phyloP scores from a whole-genome alignment of 345 rosid genomes.

The Populus deltoides region DNA sequence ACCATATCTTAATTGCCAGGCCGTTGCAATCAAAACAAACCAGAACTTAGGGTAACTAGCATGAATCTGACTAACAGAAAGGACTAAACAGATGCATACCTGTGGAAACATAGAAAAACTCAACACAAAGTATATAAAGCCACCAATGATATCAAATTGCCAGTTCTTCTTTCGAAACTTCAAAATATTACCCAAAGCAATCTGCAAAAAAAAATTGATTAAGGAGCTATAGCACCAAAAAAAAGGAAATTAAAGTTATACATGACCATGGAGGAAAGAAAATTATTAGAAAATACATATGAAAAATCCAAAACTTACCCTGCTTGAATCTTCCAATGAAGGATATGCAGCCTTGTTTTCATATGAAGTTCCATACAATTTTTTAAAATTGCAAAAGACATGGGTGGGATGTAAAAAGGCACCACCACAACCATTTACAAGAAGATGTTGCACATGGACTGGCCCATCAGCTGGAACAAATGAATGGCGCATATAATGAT shows the following conservation, averaged over 20 bases:
- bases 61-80: conserved; percentile 8
- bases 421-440: conserved; percentile 98
- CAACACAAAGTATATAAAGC: conserved; percentile 85
- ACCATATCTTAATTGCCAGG: neutral
- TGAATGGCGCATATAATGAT: conserved; percentile 97
- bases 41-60: conserved; percentile 3
- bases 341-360: conserved; percentile 90
- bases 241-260: neutral
- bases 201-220: conserved; percentile 46
- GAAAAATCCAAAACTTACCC: conserved; percentile 44
- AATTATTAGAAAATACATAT: neutral
- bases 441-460: conserved; percentile 74
- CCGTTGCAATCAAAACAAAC: neutral
- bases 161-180: conserved; percentile 98
- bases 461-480: conserved; percentile 70
- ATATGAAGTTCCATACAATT: conserved; percentile 55
- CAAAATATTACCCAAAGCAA: conserved; percentile 97
- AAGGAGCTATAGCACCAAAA: neutral
- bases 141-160: conserved; percentile 99
- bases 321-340: conserved; percentile 92
- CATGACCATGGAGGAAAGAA: neutral
- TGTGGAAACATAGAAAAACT: conserved; percentile 92
- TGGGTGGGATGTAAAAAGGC: conserved; percentile 99
- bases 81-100: conserved; percentile 42
- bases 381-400: conserved; percentile 73